Evolutionary conservation across 2,329 filamentous ascomycete species (phyloP).

Genomic region (Aspergillus ruber): DNA sequence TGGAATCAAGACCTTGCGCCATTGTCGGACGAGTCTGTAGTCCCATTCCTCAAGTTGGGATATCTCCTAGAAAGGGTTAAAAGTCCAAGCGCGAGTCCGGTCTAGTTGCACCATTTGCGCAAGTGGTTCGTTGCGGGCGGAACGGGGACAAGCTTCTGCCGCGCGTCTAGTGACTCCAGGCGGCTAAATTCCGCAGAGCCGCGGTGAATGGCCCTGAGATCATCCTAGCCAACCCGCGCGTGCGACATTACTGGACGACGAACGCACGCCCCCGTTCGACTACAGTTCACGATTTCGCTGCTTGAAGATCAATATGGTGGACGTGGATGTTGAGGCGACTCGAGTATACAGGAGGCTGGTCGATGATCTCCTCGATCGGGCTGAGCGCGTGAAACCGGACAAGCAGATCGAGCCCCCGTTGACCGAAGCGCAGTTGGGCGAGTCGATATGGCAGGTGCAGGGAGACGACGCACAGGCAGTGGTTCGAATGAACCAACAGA

Average conservation of each 20-base stretch:
- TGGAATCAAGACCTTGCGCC: slow-evolving; percentile 46
- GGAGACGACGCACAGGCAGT: slow-evolving; percentile 13
- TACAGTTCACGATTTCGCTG: slow-evolving; percentile 1
- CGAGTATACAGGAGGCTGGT: slow-evolving; percentile 49
- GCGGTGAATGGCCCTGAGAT: slow-evolving; percentile 13
- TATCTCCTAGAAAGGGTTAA: slow-evolving; percentile 44
- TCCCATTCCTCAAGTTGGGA: slow-evolving; percentile 27
- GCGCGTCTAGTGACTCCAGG: slow-evolving; percentile 22
- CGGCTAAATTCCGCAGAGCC: slow-evolving; percentile 26
- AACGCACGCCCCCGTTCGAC: slow-evolving; percentile 5
- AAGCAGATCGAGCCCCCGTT: slow-evolving; percentile 66
- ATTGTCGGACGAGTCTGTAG: slow-evolving; percentile 48
- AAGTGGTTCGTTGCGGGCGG: slow-evolving; percentile 20
- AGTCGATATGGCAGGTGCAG: slow-evolving; percentile 34
- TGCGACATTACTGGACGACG: neutral
- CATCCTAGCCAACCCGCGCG: slow-evolving; percentile 3
- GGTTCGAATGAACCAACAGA: slow-evolving; percentile 46
- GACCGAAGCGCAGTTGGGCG: slow-evolving; percentile 55
- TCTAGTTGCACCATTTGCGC: slow-evolving; percentile 18
- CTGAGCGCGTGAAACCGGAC: slow-evolving; percentile 53
- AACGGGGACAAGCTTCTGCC: slow-evolving; percentile 20
- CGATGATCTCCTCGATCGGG: slow-evolving; percentile 52
- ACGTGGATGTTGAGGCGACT: slow-evolving; percentile 27
- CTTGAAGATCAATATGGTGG: slow-evolving; percentile 22
- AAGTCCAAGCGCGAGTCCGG: slow-evolving; percentile 43